Conservation (phyloP, 2,329 filamentous ascomycete species). For the Penicillium griseofulvum region DNA sequence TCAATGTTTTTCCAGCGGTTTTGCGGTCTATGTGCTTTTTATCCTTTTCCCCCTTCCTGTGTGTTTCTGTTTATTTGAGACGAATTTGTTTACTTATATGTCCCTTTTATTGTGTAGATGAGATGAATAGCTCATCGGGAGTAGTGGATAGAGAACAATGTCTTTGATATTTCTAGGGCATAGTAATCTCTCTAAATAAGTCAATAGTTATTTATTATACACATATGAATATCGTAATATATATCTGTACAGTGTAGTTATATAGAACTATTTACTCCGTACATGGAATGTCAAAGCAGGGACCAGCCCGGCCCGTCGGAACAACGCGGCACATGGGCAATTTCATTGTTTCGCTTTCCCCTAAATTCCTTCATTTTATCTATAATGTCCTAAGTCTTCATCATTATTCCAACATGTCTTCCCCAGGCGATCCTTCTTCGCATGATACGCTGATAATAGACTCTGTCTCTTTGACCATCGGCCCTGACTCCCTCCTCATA, state of each 20-base stretch:
- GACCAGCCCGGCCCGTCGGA: slow-evolving; percentile 20
- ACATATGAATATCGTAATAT: background rate
- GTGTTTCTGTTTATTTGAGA: slow-evolving; percentile 23
- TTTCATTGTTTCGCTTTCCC: slow-evolving; percentile 6
- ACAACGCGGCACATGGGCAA: slow-evolving; percentile 11
- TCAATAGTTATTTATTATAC: background rate
- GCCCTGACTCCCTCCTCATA: slow-evolving; percentile 59
- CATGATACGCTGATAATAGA: slow-evolving; percentile 53
- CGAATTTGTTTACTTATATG: slow-evolving; percentile 30
- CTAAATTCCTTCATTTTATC: slow-evolving; percentile 7
- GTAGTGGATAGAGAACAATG: slow-evolving; percentile 27
- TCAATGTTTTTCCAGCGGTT: slow-evolving; percentile 30
- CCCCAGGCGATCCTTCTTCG: slow-evolving; percentile 24
- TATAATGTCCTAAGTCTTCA: slow-evolving; percentile 12
- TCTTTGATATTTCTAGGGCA: slow-evolving; percentile 7
- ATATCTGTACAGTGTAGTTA: no score
- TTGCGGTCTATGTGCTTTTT: slow-evolving; percentile 31
- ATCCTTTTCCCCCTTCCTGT: slow-evolving; percentile 19
- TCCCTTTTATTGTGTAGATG: slow-evolving; percentile 27
- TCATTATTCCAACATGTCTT: slow-evolving; percentile 22
- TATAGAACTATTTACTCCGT: no score
- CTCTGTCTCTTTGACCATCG: slow-evolving; percentile 60
- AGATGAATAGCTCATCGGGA: slow-evolving; percentile 19
- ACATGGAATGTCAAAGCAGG: slow-evolving; percentile 4
- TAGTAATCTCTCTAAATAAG: background rate